Evolutionary conservation across 306 rosid species (phyloP).

Genomic region (Neltuma alba): DNA sequence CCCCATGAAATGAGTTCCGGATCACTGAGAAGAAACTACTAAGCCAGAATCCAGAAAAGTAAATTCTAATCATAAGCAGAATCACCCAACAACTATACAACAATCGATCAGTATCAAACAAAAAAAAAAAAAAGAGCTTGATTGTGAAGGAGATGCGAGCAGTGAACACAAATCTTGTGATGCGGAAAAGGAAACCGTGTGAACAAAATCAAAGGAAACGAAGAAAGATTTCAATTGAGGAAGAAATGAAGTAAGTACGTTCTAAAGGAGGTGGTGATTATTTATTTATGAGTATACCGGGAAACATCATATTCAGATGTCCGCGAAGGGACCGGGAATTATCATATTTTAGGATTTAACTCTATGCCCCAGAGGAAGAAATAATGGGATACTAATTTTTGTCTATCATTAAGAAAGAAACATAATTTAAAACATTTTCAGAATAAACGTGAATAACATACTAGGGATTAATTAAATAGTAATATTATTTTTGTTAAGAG

Average conservation of each 20-base stretch:
- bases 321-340: not conserved
- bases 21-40: not conserved
- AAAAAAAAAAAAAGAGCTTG: not conserved
- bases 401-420: not conserved
- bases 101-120: not conserved
- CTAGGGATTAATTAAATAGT: too few relatives aligned
- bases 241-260: not conserved
- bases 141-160: not conserved
- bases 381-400: not conserved
- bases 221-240: not conserved
- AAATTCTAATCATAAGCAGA: not conserved
- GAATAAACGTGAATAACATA: too few relatives aligned
- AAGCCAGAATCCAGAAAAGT: not conserved
- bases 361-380: too few relatives aligned
- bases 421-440: not conserved
- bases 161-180: not conserved
- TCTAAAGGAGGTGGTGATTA: not conserved
- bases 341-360: too few relatives aligned
- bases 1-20: constrained; percentile 55
- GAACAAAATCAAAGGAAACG: not conserved
- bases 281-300: not conserved
- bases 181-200: not conserved
- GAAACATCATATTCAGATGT: not conserved
- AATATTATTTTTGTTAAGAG: too few relatives aligned
- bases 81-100: not conserved